Base-by-base conservation (phyloP, 805 yeast species). In the Yarrowia sp. region DNA sequence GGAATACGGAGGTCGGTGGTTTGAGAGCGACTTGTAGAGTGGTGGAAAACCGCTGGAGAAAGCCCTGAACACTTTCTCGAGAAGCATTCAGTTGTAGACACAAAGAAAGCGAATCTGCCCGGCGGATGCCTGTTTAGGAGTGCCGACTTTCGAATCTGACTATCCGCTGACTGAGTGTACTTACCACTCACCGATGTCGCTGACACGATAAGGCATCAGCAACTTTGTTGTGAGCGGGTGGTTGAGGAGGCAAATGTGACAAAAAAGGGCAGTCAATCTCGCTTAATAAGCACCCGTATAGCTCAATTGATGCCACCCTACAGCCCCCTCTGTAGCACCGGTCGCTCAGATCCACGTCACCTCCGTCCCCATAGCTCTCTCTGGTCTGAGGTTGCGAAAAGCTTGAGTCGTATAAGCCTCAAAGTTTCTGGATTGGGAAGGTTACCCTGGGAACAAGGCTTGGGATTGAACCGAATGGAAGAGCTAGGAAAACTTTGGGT, bases 401-500 rank as follows among this genome's bases (percentile, higher is more conserved):
- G 44, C 50, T 40, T 13, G 43, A 17, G 30, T 17, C 42, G 44
- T 8, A 43, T 33, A 33, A 52, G 43, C 58, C 43, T 52, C 50
- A 33, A 14, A 24, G 64, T 43, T 56, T 13, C 64, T 43, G 38
- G 30, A 33, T 58, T 42, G 40, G 64, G 64, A 33, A 58, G 34
- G 50, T 43, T 42, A 58, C 64, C 64, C 64, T 58, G 46, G 40
- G 47, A 24, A 55, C 50, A 42, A 40, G 30, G 64, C 43, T 19
- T 56, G 50, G 33, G 36, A 24, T 24, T 42, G 46, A 30, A 56
- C 49, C 49, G 40, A 30, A 58, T 58, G 64, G 64, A 58, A 58
- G 50, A 58, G 64, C 64, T 58, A 58, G 64, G 64, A 58, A 58
- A 58, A 58, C 50, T 43, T 58, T 42, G 50, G 64, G 50, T n/a